Conservation (phyloP, 2,329 filamentous ascomycete species). For the Fusarium annulatum region DNA sequence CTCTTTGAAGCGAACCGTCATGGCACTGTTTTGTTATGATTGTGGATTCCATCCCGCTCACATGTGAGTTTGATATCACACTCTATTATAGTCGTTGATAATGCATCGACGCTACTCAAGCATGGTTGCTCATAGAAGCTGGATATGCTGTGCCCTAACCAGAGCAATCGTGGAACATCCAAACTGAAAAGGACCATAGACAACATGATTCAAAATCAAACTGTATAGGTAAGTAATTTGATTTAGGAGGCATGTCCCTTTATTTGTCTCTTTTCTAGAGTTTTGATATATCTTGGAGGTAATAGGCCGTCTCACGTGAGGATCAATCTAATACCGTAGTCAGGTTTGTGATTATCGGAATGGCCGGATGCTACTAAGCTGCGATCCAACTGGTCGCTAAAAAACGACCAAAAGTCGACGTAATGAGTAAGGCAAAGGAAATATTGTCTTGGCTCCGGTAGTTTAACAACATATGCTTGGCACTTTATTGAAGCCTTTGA, state of each 20-base stretch:
- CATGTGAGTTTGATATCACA: background rate
- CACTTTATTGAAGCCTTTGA: background rate
- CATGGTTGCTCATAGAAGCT: background rate
- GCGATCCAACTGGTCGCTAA: background rate
- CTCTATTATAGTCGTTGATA: background rate
- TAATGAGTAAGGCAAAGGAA: background rate
- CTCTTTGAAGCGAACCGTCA: background rate
- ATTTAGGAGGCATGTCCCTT: background rate
- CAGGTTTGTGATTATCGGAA: background rate
- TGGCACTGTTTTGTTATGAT: background rate
- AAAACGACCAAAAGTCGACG: background rate
- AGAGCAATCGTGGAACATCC: background rate
- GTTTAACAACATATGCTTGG: background rate
- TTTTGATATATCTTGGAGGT: background rate
- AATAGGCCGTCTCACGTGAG: background rate
- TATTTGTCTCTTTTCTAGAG: background rate
- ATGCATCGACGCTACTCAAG: background rate
- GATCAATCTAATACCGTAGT: background rate
- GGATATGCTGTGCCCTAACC: background rate
- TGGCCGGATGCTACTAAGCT: conserved; percentile 4
- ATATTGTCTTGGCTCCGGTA: background rate
- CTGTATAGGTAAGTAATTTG: background rate
- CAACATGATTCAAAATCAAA: background rate
- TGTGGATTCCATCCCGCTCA: background rate
- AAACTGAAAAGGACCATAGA: background rate